Percentiles rank a stretch among this genome's conserved stretches.
Evolutionary conservation across 2,329 filamentous ascomycete species (phyloP).

Genomic region (Akanthomyces dipterigenus): DNA sequence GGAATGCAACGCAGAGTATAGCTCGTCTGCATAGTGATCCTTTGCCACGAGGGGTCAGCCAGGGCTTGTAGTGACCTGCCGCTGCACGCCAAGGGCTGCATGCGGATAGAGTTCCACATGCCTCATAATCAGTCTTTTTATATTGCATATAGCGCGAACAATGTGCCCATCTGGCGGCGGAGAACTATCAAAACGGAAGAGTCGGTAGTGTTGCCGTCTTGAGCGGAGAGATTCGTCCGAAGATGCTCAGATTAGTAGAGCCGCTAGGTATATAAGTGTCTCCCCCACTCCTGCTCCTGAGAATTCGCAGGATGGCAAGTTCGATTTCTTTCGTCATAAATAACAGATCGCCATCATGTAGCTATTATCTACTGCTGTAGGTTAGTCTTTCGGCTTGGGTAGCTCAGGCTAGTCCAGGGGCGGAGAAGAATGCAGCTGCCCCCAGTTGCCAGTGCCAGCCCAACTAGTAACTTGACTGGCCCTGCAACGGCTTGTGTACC

Average conservation of each 20-base stretch:
- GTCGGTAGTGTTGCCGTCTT: no score
- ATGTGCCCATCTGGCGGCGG: no score
- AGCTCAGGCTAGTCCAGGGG: neutral
- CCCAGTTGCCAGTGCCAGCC: no score
- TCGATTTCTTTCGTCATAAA: neutral
- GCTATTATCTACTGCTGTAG: neutral
- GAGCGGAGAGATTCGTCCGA: no score
- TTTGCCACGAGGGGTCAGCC: neutral
- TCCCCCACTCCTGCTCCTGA: neutral
- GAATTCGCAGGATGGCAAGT: neutral
- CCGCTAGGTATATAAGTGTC: neutral
- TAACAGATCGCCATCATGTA: neutral
- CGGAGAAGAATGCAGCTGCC: no score
- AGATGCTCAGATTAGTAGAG: neutral
- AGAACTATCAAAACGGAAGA: no score
- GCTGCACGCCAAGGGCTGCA: neutral
- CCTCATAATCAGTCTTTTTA: neutral
- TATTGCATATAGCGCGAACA: neutral
- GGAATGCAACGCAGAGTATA: neutral
- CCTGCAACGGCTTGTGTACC: neutral
- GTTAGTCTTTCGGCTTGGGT: neutral
- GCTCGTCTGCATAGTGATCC: neutral
- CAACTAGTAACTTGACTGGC: no score
- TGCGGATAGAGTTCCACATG: neutral
- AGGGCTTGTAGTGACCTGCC: neutral